Evolutionary conservation across 495 filamentous ascomycete genomes (phyloP).

Genomic region (Cenococcum geophilum): DNA sequence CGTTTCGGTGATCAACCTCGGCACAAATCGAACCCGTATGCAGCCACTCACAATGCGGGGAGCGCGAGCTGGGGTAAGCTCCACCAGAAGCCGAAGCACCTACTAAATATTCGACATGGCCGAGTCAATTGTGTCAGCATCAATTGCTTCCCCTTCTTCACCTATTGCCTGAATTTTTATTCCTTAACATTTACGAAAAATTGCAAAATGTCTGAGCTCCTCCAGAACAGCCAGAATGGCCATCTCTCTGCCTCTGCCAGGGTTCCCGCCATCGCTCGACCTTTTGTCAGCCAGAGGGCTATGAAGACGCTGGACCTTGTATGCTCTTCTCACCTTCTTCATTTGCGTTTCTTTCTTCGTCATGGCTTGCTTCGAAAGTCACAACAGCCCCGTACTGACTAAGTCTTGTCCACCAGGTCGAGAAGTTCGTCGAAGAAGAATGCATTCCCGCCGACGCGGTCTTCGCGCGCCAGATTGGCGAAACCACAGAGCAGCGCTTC

Average conservation of each 20-base stretch:
- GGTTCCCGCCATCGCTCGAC: constrained; percentile 39
- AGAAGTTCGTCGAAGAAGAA: constrained; percentile 95
- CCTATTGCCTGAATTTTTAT: not conserved
- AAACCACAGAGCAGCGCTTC: constrained; percentile 65
- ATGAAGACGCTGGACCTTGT: constrained; percentile 66
- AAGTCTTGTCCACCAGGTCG: constrained; percentile 49
- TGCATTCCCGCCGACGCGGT: constrained; percentile 76
- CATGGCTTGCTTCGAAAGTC: not conserved
- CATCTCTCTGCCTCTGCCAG: constrained; percentile 33
- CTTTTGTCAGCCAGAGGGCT: constrained; percentile 69
- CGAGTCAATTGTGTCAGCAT: not conserved
- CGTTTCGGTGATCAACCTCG: constrained; percentile 3
- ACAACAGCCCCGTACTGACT: not conserved
- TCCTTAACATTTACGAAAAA: not conserved
- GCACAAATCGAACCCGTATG: not conserved
- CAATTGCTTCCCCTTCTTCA: not conserved
- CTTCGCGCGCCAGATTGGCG: constrained; percentile 69
- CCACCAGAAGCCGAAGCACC: not conserved
- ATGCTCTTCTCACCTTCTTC: constrained; percentile 18
- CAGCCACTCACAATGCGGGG: constrained; percentile 3
- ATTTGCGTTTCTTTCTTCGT: not conserved
- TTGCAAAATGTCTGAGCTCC: constrained; percentile 26
- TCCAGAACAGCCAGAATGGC: constrained; percentile 28
- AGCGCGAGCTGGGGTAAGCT: not conserved
- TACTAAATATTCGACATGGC: constrained; percentile 6